Conservation (phyloP, 495 filamentous ascomycete genomes). For the Lasiosphaeria miniovina region DNA sequence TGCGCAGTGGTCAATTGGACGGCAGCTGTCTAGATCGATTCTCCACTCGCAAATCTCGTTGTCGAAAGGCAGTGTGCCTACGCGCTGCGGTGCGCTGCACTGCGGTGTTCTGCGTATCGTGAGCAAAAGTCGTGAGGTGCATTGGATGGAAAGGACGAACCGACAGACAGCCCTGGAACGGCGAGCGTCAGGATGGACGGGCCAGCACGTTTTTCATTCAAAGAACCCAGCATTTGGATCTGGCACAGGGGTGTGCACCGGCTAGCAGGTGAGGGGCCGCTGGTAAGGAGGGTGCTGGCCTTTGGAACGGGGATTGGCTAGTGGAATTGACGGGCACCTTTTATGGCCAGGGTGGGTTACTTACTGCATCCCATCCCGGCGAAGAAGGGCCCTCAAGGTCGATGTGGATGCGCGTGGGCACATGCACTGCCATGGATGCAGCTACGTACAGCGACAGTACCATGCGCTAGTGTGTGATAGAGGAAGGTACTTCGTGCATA, state of each 20-base stretch:
- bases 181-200: constrained; percentile 29
- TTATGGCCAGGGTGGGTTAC: too few species aligned
- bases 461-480: too few species aligned
- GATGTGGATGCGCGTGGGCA: too few species aligned
- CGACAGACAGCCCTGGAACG: constrained; percentile 1
- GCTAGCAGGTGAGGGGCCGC: too few species aligned
- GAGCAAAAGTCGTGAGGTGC: constrained; percentile 1
- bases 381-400: too few species aligned
- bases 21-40: not conserved
- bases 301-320: too few species aligned
- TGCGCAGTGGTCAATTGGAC: not conserved
- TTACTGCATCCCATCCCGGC: too few species aligned
- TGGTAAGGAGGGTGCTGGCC: too few species aligned
- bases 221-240: constrained; percentile 26
- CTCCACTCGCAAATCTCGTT: not conserved
- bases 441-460: too few species aligned
- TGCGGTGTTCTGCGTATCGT: not conserved
- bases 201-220: constrained; percentile 40
- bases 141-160: constrained; percentile 1
- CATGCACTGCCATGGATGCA: too few species aligned
- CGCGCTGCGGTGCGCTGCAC: not conserved
- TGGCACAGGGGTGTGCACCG: constrained; percentile 11
- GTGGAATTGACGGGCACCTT: too few species aligned
- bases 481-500: too few species aligned
- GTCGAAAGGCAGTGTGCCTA: not conserved